phyloP scores from a whole-genome alignment of 2,329 filamentous ascomycete species.

The Talaromyces sp. region DNA sequence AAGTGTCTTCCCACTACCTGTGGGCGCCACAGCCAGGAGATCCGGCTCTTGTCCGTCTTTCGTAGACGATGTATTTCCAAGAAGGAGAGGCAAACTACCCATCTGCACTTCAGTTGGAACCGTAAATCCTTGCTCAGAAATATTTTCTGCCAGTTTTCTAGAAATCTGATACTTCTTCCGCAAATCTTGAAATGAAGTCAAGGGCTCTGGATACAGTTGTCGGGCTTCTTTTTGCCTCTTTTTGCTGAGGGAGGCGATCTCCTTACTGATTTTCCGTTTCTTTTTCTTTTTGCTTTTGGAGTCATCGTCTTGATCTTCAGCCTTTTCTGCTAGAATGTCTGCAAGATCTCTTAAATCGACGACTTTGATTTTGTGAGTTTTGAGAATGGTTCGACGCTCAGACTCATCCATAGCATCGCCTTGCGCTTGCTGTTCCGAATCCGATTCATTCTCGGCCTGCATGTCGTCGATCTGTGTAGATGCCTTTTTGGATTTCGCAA shows the following conservation, averaged over 20 bases:
- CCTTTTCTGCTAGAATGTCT: constrained; percentile 28
- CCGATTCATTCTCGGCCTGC: constrained; percentile 20
- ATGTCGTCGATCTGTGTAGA: background rate
- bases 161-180: constrained; percentile 70
- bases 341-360: constrained; percentile 63
- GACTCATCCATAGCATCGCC: constrained; percentile 56
- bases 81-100: constrained; percentile 73
- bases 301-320: constrained; percentile 20
- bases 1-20: constrained; percentile 93
- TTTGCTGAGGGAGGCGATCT: constrained; percentile 46
- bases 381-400: constrained; percentile 69
- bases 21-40: constrained; percentile 85
- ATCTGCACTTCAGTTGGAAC: constrained; percentile 93
- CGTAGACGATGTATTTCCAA: constrained; percentile 47
- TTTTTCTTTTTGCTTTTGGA: constrained; percentile 34
- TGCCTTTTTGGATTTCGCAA: constrained; percentile 19
- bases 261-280: constrained; percentile 55
- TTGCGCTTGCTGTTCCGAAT: constrained; percentile 20
- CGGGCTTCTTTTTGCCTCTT: constrained; percentile 50
- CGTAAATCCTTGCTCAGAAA: constrained; percentile 77
- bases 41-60: constrained; percentile 53
- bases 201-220: constrained; percentile 72
- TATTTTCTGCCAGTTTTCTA: constrained; percentile 69
- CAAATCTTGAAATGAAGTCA: constrained; percentile 73
- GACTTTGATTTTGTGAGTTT: constrained; percentile 79